These are phyloP conservation scores for Herpetospermum pedunculosum DNA, from an alignment of 306 rosid species.

Conservation along the genomic window DNA sequence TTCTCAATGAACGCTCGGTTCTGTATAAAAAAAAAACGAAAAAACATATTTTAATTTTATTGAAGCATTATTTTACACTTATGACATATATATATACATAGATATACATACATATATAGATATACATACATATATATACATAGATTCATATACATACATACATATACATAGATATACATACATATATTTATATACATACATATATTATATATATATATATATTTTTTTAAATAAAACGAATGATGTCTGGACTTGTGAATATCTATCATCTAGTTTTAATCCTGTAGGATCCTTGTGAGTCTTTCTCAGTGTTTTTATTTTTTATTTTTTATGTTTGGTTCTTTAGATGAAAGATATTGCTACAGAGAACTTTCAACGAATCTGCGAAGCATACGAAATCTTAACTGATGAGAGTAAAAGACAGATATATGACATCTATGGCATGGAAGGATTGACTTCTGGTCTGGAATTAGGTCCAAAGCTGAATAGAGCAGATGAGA, in stretches of 20 bases:
- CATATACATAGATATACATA: too few relatives aligned
- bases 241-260: background rate
- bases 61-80: background rate
- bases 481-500: conserved; percentile 61
- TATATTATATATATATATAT: too few relatives aligned
- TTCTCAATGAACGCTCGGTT: too few relatives aligned
- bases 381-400: conserved; percentile 85
- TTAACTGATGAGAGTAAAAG: conserved; percentile 67
- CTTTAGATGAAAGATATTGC: conserved; percentile 81
- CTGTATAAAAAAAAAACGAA: too few relatives aligned
- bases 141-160: too few relatives aligned
- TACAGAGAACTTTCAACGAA: conserved; percentile 81
- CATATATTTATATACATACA: too few relatives aligned
- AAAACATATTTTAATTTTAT: background rate
- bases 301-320: background rate
- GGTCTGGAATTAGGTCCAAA: conserved; percentile 85
- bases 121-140: too few relatives aligned
- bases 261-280: background rate
- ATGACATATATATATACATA: too few relatives aligned
- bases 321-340: background rate
- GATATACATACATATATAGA: too few relatives aligned
- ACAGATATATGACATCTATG: conserved; percentile 84
- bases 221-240: background rate
- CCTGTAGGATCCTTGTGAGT: background rate
- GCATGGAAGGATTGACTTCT: conserved; percentile 80